Conservation (phyloP, 2,329 filamentous ascomycete genomes). For the Xylaria hypoxylon region DNA sequence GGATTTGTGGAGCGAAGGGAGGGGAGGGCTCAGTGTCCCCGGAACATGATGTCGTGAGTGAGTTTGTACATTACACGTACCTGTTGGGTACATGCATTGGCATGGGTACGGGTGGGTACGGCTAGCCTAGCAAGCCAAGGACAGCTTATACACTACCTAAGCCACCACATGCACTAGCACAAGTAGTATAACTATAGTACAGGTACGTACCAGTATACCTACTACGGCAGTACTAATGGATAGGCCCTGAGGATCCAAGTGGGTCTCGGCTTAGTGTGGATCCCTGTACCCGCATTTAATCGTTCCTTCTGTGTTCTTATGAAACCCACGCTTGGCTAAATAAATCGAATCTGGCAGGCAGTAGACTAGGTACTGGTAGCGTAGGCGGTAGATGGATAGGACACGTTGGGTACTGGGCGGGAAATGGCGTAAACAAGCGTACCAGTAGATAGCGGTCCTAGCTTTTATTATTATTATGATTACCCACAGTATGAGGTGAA, state of each 20-base stretch:
- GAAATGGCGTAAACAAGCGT: conserved; percentile 31
- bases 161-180: no score
- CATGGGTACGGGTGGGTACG: conserved; percentile 23
- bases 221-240: no score
- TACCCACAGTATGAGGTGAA: background rate
- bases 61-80: conserved; percentile 45
- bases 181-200: no score
- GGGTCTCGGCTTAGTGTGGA: conserved; percentile 41
- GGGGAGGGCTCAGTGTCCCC: conserved; percentile 46
- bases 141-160: background rate
- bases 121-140: conserved; percentile 9
- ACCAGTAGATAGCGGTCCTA: conserved; percentile 6
- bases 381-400: conserved; percentile 12
- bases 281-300: conserved; percentile 36
- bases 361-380: background rate
- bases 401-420: conserved; percentile 18
- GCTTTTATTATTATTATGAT: background rate
- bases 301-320: conserved; percentile 38
- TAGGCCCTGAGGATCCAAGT: conserved; percentile 30
- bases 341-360: conserved; percentile 35
- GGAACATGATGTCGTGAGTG: conserved; percentile 47
- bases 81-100: conserved; percentile 37
- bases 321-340: conserved; percentile 40
- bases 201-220: no score
- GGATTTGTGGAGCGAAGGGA: conserved; percentile 47